These are phyloP conservation scores for Medicago arabica DNA, from an alignment of 306 rosid genomes.

Conservation along the genomic window DNA sequence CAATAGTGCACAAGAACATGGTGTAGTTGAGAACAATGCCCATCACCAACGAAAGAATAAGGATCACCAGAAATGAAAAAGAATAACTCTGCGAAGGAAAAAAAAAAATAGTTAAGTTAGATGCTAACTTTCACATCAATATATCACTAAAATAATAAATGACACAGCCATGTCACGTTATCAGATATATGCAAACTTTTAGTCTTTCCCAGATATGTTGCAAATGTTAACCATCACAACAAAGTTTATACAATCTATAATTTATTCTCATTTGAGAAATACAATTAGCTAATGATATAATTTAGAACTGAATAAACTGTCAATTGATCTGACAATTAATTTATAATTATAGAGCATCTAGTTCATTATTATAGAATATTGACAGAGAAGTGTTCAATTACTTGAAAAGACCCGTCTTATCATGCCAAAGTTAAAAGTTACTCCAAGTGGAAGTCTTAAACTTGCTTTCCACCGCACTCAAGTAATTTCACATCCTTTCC, in stretches of 20 bases:
- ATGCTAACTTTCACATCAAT: conserved; percentile 18
- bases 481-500: not conserved
- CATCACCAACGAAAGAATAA: conserved; percentile 86
- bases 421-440: conserved; percentile 20
- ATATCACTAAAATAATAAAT: conserved; percentile 2
- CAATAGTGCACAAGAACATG: conserved; percentile 96
- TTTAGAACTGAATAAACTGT: conserved; percentile 19
- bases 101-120: conserved; percentile 25
- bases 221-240: conserved; percentile 30
- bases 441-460: conserved; percentile 1
- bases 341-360: conserved; percentile 14
- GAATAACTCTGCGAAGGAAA: conserved; percentile 76
- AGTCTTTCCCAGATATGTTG: conserved; percentile 27
- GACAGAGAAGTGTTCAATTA: not conserved
- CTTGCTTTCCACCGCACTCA: conserved; percentile 17
- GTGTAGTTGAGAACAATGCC: conserved; percentile 94
- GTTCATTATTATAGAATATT: not conserved
- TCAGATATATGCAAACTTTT: conserved; percentile 25
- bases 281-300: conserved; percentile 7
- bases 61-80: conserved; percentile 71
- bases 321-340: conserved; percentile 5
- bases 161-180: conserved; percentile 13
- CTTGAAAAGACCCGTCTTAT: not conserved
- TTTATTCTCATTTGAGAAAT: conserved; percentile 23
- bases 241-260: conserved; percentile 8